Base-by-base conservation (phyloP, 108 stramenopile genomes). In the Nitzschia palea region DNA sequence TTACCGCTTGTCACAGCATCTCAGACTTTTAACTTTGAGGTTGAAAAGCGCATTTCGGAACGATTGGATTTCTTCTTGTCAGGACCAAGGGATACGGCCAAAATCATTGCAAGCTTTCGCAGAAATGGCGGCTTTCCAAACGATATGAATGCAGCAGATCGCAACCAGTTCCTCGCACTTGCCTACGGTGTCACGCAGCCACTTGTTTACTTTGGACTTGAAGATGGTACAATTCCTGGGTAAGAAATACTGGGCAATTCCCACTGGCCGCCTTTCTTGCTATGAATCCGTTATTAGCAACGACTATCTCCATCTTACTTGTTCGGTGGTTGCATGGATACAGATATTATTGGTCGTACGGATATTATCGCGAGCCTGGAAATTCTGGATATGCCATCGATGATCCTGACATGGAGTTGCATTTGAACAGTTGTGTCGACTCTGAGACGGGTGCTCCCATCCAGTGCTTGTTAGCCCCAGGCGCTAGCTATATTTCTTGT, bases 351-450 rank as follows among this genome's bases (percentile, higher is more conserved):
- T 33, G 50, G 32, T 29, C 40, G 36, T 20, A 25, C 4, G 68
- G 35, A 5, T 70, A 51, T 40, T 77, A 77, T 31, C 62, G 76
- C 1, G 76, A 77, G 35, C 76, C 76, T 6, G 76, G 69, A 3
- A 66, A 71, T 43, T 58, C 64, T 5, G 76, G 76, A 14, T 77
- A 65, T 42, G 14, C 35, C 2, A 25, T 66, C 8, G 42, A 59
- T 12, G 61, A 77, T 27, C 27, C 64, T 18, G 45, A 48, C 4
- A 70, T 65, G 64, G 45, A 44, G 22, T 56, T 71, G 37, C 44
- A 77, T 58, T 53, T 50, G 31, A 50, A 71, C 31, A 36, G 62
- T 5, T 77, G 76, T 34, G 31, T 77, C 0, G 55, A 77, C 40
- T 12, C 29, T 2, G 31, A 48, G 14, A 62, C 56, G 0, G 76